Base-by-base conservation (phyloP, 2,329 filamentous ascomycete species). In the Xylaria sp. region DNA sequence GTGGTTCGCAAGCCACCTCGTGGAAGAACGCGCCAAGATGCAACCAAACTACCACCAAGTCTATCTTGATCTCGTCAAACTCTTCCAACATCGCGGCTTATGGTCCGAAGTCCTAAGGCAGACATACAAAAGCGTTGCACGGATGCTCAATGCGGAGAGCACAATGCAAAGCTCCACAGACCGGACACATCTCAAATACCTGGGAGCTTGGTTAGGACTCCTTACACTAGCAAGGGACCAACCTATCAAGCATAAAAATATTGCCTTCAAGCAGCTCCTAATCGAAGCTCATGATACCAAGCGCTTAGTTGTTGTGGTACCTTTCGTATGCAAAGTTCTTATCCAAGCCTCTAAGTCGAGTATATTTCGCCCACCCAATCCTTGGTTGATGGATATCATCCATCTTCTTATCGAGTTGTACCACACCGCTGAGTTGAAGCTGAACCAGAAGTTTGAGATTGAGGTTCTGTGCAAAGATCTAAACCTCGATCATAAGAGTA, bases 401-500 rank as follows among this genome's bases (percentile, higher is more conserved):
- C 88, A 92, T 70, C 84, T 98, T 7, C 85, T 99, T 39, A 92
- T 97, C 73, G 96, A 99, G 76, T 85, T 99, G 3, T 99, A 99
- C 75, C 91, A 97, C 75, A 92, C 92, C 74, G 93, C 93, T 15
- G 95, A 97, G 73, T 83, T 99, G 63, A 98, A 98, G 78, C 87
- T 99, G 42, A 98, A 98, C 73, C 89, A 97, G 58, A 99, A 98
- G 75, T 99, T 99, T 73, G 96, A 99, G 79, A 98, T 99, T 65
- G 96, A 99, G 79, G 94, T 99, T 29, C 86, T 99, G 27, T 99
- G 94, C 83, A 96, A 96, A 77, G 94, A 94, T 13, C 83, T 99
- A 17, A 91, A 90, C 61, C 84, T 98, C n/a, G 94, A 98, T 69
- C 92, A 97, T 79, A 97, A 96, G 81, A 90, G 87, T 66, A 94